phyloP scores from a whole-genome alignment of 768 basidiomycete genomes.

The Phlebiopsis flavidoalba region DNA sequence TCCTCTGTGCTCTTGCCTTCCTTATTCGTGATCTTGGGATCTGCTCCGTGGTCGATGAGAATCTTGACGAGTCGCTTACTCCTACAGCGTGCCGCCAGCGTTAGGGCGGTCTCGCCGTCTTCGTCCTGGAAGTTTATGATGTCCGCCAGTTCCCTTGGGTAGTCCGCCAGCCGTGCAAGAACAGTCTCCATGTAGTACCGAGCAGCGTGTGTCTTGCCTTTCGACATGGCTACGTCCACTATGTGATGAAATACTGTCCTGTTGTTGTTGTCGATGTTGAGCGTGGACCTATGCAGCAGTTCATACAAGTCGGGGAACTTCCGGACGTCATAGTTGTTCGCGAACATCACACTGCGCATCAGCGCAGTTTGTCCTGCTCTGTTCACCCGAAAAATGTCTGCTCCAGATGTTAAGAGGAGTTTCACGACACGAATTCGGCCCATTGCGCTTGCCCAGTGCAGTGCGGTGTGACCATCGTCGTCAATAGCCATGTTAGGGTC shows the following conservation, averaged over 20 bases:
- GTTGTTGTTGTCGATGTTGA: slow-evolving; percentile 97
- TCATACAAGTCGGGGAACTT: slow-evolving; percentile 98
- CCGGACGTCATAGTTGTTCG: slow-evolving; percentile 98
- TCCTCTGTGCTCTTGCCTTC: slow-evolving; percentile 98
- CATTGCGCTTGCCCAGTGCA: slow-evolving; percentile 99
- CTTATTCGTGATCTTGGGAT: slow-evolving; percentile 90
- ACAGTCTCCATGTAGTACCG: slow-evolving; percentile 99
- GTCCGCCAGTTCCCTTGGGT: slow-evolving; percentile 93
- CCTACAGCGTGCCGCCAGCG: slow-evolving; percentile 92
- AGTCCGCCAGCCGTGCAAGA: slow-evolving; percentile 80
- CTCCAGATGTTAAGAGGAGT: slow-evolving; percentile 86
- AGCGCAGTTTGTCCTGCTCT: slow-evolving; percentile 94
- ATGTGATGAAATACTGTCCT: slow-evolving; percentile 98
- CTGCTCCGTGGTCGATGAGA: slow-evolving; percentile 92
- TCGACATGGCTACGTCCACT: slow-evolving; percentile 94
- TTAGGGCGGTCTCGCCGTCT: slow-evolving; percentile 96
- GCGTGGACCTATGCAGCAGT: slow-evolving; percentile 92
- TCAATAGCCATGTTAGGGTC: slow-evolving; percentile 96
- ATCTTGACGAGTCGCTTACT: slow-evolving; percentile 94
- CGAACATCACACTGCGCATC: slow-evolving; percentile 99
- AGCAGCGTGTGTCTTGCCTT: slow-evolving; percentile 96
- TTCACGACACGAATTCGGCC: slow-evolving; percentile 95
- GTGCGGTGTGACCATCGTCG: slow-evolving; percentile 93
- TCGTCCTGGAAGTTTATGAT: slow-evolving; percentile 99
- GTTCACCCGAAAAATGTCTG: slow-evolving; percentile 96